phyloP scores from a whole-genome alignment of 2,329 filamentous ascomycete species.

The Aspergillus phoenicis region DNA sequence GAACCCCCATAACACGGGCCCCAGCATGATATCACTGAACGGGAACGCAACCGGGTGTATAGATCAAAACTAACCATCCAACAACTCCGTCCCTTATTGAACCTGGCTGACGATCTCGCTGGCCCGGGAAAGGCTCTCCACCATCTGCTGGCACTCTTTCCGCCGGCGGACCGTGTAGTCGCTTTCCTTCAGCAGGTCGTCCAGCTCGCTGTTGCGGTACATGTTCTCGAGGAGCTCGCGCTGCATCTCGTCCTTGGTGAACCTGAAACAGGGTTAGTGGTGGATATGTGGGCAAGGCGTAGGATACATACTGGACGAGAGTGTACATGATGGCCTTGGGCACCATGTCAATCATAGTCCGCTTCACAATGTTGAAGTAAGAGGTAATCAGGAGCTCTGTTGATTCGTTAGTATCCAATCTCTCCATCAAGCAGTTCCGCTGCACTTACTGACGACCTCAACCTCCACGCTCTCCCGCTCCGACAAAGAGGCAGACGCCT shows the following conservation, averaged over 20 bases:
- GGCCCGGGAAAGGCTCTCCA: conserved; percentile 84
- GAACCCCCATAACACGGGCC: conserved; percentile 18
- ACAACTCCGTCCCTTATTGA: conserved; percentile 45
- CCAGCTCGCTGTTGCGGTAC: conserved; percentile 87
- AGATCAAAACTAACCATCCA: conserved; percentile 23
- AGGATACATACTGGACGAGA: conserved; percentile 78
- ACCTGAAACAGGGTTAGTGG: conserved; percentile 53
- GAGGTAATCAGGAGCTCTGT: conserved; percentile 90
- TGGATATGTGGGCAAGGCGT: too few species aligned
- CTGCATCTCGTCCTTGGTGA: conserved; percentile 98
- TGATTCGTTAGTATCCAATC: conserved; percentile 18
- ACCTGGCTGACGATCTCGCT: conserved; percentile 92
- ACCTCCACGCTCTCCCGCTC: conserved; percentile 96
- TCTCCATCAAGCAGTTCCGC: too few species aligned
- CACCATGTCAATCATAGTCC: conserved; percentile 99
- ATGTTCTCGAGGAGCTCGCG: conserved; percentile 94
- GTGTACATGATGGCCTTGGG: conserved; percentile 99
- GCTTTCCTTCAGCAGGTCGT: conserved; percentile 95
- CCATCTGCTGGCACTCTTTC: conserved; percentile 99
- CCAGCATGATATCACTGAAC: conserved; percentile 6
- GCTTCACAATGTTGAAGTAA: conserved; percentile 97
- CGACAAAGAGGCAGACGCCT: conserved; percentile 88
- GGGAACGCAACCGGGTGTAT: conserved; percentile 13
- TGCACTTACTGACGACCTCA: conserved; percentile 87
- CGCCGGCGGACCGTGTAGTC: conserved; percentile 93